A percentile compares a stretch with the other conserved stretches of the same genome.
Conservation (phyloP, 1,284 basidiomycete genomes). For the Hymenochaete sp. region DNA sequence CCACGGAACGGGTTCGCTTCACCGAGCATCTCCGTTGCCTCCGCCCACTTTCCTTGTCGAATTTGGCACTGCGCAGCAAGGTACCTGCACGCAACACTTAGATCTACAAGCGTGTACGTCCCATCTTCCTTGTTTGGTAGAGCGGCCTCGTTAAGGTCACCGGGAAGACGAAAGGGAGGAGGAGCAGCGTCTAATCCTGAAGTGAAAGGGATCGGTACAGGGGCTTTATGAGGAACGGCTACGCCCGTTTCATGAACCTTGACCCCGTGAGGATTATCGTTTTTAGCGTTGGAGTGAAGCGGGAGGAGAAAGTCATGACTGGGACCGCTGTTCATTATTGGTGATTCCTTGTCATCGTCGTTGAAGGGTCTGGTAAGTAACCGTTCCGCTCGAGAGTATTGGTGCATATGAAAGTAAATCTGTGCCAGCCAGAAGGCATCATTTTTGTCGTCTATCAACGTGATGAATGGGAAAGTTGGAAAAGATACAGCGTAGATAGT, state of each 20-base stretch:
- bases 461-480: constrained; percentile 7
- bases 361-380: constrained; percentile 79
- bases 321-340: constrained; percentile 36
- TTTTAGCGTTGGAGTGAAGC: constrained; percentile 17
- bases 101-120: constrained; percentile 77
- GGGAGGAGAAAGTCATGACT: constrained; percentile 24
- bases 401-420: constrained; percentile 90
- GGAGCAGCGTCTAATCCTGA: constrained; percentile 9
- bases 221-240: constrained; percentile 29
- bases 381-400: constrained; percentile 90
- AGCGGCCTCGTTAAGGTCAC: constrained; percentile 50
- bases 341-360: constrained; percentile 32
- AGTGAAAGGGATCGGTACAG: constrained; percentile 4
- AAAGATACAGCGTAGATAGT: not conserved
- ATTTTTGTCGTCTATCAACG: constrained; percentile 70
- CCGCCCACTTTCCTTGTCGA: constrained; percentile 86
- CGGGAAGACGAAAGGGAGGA: constrained; percentile 35
- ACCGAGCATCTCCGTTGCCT: constrained; percentile 90
- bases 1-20: constrained; percentile 81
- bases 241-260: constrained; percentile 50
- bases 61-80: constrained; percentile 93
- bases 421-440: constrained; percentile 99
- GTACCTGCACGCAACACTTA: constrained; percentile 88
- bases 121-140: too few species aligned
- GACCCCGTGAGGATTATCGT: constrained; percentile 34